phyloP scores from a whole-genome alignment of 768 basidiomycete genomes.

The Cantharellus anzutake region DNA sequence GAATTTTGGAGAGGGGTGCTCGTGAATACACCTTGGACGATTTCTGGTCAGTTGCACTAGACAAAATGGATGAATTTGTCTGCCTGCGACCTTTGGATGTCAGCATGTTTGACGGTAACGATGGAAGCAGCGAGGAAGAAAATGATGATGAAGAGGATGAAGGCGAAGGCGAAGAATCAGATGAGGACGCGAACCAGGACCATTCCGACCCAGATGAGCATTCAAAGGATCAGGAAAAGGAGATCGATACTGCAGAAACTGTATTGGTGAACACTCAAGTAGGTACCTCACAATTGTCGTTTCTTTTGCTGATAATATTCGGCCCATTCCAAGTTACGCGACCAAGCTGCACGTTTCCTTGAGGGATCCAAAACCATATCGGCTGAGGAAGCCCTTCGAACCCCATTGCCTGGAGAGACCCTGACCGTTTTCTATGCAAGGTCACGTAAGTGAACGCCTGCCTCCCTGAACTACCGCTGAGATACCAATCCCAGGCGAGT shows the following conservation, averaged over 20 bases:
- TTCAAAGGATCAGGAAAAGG: too few relatives aligned
- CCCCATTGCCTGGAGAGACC: conserved; percentile 71
- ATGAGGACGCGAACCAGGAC: neutral
- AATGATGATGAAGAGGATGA: conserved; percentile 35
- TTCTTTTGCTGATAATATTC: too few relatives aligned
- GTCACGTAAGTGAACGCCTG: conserved; percentile 32
- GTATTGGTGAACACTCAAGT: neutral
- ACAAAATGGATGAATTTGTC: conserved; percentile 62
- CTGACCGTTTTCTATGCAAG: conserved; percentile 69
- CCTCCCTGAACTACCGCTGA: neutral
- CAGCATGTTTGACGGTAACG: conserved; percentile 23
- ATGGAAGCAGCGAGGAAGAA: conserved; percentile 21
- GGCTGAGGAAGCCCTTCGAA: conserved; percentile 53
- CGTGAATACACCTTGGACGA: conserved; percentile 83
- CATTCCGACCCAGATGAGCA: conserved; percentile 2
- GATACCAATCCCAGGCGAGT: conserved; percentile 30
- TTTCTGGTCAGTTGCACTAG: conserved; percentile 60
- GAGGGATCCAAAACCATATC: conserved; percentile 42
- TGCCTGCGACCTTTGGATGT: conserved; percentile 56
- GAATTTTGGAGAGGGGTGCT: conserved; percentile 67
- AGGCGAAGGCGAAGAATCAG: conserved; percentile 19
- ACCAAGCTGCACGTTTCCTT: conserved; percentile 34
- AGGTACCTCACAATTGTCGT: too few relatives aligned
- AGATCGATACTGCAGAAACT: neutral
- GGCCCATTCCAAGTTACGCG: conserved; percentile 15